Conservation (phyloP, 441 rosid genomes). For the Erodium moschatum region DNA sequence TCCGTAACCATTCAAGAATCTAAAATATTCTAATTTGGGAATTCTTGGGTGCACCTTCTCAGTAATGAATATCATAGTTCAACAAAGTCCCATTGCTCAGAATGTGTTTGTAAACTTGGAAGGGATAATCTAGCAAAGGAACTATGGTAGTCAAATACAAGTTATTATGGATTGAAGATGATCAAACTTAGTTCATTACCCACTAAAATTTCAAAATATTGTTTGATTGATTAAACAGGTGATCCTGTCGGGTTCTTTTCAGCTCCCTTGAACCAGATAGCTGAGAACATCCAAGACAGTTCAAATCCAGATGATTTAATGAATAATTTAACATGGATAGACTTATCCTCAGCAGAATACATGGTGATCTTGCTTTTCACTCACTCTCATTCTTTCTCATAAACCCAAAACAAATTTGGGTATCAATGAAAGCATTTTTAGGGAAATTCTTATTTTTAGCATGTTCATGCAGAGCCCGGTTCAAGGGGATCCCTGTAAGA, state of each 20-base stretch:
- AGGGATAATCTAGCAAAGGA: background rate
- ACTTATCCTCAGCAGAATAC: conserved; percentile 44
- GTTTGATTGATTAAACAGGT: conserved; percentile 42
- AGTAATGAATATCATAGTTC: background rate
- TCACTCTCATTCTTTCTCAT: background rate
- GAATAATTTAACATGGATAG: conserved; percentile 59
- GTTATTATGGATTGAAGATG: background rate
- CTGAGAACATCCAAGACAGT: conserved; percentile 37
- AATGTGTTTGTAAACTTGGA: background rate
- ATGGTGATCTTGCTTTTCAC: conserved; percentile 31
- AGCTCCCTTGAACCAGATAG: conserved; percentile 64
- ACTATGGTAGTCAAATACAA: conserved; percentile 4
- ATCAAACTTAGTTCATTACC: background rate
- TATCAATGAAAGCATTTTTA: conserved; percentile 7
- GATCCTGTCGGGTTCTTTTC: conserved; percentile 66
- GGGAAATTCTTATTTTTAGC: conserved; percentile 11
- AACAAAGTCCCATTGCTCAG: background rate
- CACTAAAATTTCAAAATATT: background rate
- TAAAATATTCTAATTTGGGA: conserved; percentile 4
- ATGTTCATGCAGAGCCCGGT: conserved; percentile 40
- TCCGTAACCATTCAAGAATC: background rate
- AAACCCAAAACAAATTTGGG: conserved; percentile 2
- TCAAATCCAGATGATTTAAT: conserved; percentile 36
- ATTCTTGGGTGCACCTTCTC: conserved; percentile 2
- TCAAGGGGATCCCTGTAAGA: conserved; percentile 34